Evolutionary conservation across 192 early-diverging fungal species (phyloP), one percentile per base, ranked within the genome.

Genomic region (Coemansia sp.): DNA sequence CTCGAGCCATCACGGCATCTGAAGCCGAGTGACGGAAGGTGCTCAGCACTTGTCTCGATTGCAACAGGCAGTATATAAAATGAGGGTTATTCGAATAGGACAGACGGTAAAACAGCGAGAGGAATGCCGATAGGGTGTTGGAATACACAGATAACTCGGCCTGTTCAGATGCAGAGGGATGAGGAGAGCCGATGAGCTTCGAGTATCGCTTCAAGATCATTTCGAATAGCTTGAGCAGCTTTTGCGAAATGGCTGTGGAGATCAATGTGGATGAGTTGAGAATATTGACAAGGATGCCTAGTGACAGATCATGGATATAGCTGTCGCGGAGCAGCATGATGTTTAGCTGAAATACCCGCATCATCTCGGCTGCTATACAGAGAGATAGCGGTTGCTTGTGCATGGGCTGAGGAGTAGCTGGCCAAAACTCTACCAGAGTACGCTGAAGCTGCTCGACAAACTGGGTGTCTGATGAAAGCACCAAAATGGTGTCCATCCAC

Each of bases 1-100:
- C 19, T 51, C 41, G 56, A 0, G 39, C 44, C 16, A 23, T 10
- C 18, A 11, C 46, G 19, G 16, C 60, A 28, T 13, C 31, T 12
- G 13, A 49, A 31, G 23, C 41, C 20, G 70, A 37, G 8, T 54
- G 59, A 10, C 55, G 50, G 38, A 77, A 70, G 6, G 55, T 56
- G 18, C 53, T 43, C 8, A 72, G 54, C 1, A 71, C 57, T 15
- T 71, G 58, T 18, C 61, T 58, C 20, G 75, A 63, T 48, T 71
- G 75, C 61, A 78, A 20, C 52, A 78, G 36, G 10, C 58, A 53
- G 45, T 78, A 78, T 28, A 78, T 64, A 40, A 78, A 68, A 50
- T 78, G 65, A 36, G 75, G 41, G 51, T 78, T 78, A 42, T 78
- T 53, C 12, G 68, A 68, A 57, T 68, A 47, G 41, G 57, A 39